Conservation (phyloP, 2,329 filamentous ascomycete species). For the Ascochyta lentis region DNA sequence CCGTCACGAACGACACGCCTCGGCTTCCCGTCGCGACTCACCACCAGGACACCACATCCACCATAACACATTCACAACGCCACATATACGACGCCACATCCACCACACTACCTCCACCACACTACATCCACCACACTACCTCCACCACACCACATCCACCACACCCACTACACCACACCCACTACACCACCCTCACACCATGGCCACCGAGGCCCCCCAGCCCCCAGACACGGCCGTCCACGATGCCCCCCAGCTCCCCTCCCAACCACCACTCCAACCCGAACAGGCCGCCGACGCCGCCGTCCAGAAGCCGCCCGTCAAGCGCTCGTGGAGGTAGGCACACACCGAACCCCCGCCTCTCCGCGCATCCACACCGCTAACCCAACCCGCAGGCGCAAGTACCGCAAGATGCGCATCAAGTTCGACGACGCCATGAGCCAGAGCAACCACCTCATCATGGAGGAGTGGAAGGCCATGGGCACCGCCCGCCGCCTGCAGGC, state of each 20-base stretch:
- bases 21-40: neutral
- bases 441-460: conserved; percentile 80
- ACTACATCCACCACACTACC: neutral
- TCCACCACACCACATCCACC: neutral
- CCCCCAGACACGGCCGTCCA: conserved; percentile 17
- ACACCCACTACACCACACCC: neutral
- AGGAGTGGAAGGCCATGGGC: conserved; percentile 80
- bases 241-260: neutral
- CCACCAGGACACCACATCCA: neutral
- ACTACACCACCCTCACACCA: conserved; percentile 16
- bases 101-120: neutral
- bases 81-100: neutral
- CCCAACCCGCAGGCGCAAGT: conserved; percentile 75
- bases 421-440: conserved; percentile 81
- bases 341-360: neutral
- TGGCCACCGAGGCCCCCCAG: conserved; percentile 37
- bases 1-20: neutral
- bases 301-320: conserved; percentile 39
- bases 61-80: neutral
- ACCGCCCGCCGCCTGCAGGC: conserved; percentile 84
- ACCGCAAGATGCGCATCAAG: conserved; percentile 82
- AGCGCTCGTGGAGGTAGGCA: conserved; percentile 49
- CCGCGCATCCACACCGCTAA: neutral
- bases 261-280: conserved; percentile 3
- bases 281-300: conserved; percentile 25